Evolutionary conservation across 495 filamentous ascomycete species (phyloP).

Genomic region (Podospora comata): DNA sequence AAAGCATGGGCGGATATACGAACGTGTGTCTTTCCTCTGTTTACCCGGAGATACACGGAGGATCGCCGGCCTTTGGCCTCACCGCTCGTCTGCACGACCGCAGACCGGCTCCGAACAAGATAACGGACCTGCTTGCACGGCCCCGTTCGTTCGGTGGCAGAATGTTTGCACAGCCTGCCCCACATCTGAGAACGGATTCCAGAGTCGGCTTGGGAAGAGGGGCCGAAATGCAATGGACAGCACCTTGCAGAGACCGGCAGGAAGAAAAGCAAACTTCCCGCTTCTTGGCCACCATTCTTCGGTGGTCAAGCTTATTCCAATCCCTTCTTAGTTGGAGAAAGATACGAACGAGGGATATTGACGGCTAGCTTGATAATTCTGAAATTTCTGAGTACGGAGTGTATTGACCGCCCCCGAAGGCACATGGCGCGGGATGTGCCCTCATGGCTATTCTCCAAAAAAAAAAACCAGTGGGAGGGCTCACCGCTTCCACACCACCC

Average conservation of each 20-base stretch:
- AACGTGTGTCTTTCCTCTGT: not conserved
- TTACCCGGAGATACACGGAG: not conserved
- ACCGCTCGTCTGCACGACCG: slow-evolving; percentile 3
- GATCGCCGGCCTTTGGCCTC: not conserved
- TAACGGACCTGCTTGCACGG: slow-evolving; percentile 10
- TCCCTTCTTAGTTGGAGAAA: not conserved
- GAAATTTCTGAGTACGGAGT: not conserved
- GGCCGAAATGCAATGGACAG: slow-evolving; percentile 11
- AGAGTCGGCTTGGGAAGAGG: slow-evolving; percentile 2
- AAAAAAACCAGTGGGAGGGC: not conserved
- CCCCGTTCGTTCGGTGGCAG: slow-evolving; percentile 4
- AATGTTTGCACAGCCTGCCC: slow-evolving; percentile 3
- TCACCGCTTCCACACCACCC: slow-evolving; percentile 16
- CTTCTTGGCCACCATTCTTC: not conserved
- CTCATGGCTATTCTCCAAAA: not conserved
- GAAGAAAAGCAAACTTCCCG: not conserved
- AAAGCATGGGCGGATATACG: not conserved
- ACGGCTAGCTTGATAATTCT: not conserved
- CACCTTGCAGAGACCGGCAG: slow-evolving; percentile 5
- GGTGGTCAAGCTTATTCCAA: not conserved
- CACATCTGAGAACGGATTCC: slow-evolving; percentile 3
- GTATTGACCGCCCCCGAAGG: not conserved
- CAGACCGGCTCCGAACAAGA: slow-evolving; percentile 1
- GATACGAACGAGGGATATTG: not conserved
- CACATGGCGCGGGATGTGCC: not conserved